Percentiles rank a stretch among this genome's conserved stretches.
Evolutionary conservation across 306 rosid species (phyloP).

Genomic region (Hippophae rhamnoides): DNA sequence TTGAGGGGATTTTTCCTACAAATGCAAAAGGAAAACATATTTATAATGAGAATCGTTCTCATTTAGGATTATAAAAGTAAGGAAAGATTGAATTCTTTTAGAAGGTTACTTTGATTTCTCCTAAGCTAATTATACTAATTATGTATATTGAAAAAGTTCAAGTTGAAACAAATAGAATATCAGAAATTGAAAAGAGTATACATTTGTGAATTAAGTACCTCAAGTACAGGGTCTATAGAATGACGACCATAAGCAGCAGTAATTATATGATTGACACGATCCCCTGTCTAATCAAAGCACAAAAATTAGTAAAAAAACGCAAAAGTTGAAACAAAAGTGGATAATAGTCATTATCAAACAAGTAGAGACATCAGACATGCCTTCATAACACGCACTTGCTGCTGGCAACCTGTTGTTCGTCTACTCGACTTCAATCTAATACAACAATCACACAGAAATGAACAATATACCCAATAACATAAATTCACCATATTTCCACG

Average conservation of each 20-base stretch:
- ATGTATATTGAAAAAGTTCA: not conserved
- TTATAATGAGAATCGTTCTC: constrained; percentile 5
- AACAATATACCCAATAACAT: not conserved
- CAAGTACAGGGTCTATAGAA: constrained; percentile 46
- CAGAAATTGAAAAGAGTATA: not conserved
- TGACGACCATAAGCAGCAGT: constrained; percentile 36
- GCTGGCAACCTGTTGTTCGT: constrained; percentile 38
- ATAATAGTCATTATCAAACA: constrained; percentile 3
- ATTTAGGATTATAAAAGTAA: not conserved
- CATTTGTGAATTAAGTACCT: constrained; percentile 35
- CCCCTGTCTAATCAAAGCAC: constrained; percentile 42
- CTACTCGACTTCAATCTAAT: constrained; percentile 44
- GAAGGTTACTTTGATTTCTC: not conserved
- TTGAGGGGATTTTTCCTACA: constrained; percentile 53
- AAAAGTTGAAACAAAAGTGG: constrained; percentile 10
- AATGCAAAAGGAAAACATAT: constrained; percentile 18
- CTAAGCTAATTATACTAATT: not conserved
- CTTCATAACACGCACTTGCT: constrained; percentile 30
- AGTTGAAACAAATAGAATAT: not conserved
- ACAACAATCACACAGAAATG: not conserved
- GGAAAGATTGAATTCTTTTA: not conserved
- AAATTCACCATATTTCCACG: too few relatives aligned
- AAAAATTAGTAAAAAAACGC: constrained; percentile 4
- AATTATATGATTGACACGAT: constrained; percentile 23
- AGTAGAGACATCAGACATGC: constrained; percentile 31